These are phyloP conservation scores for Asterionellopsis glacialis DNA, from an alignment of 108 stramenopile species.

Conservation along the genomic window DNA sequence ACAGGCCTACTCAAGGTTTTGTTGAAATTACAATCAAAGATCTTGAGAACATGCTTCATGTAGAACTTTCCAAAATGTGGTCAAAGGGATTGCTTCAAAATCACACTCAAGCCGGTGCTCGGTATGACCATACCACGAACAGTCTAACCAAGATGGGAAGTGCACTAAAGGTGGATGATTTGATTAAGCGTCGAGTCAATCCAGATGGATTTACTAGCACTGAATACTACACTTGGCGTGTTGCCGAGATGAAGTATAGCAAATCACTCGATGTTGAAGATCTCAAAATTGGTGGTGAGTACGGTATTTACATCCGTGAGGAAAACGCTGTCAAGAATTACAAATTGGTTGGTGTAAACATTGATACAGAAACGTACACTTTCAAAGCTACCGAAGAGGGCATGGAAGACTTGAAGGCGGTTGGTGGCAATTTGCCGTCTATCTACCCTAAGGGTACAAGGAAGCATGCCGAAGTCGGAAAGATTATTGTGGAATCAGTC, in stretches of 20 bases:
- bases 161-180: conserved; percentile 27
- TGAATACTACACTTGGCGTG: conserved; percentile 21
- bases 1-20: conserved; percentile 20
- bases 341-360: conserved; percentile 17
- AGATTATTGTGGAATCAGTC: conserved; percentile 19
- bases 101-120: conserved; percentile 14
- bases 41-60: conserved; percentile 32
- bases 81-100: conserved; percentile 26
- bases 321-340: conserved; percentile 22
- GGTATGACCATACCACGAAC: conserved; percentile 21
- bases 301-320: conserved; percentile 21
- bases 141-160: conserved; percentile 23
- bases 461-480: conserved; percentile 10
- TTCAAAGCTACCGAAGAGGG: conserved; percentile 22
- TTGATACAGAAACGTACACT: conserved; percentile 15
- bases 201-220: conserved; percentile 10
- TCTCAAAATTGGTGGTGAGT: conserved; percentile 17
- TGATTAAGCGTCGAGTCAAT: conserved; percentile 19
- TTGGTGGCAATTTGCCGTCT: conserved; percentile 17
- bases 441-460: conserved; percentile 28
- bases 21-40: conserved; percentile 39
- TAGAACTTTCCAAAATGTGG: conserved; percentile 28
- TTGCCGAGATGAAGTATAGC: conserved; percentile 14
- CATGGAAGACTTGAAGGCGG: conserved; percentile 5
- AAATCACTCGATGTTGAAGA: conserved; percentile 20